Conservation (phyloP, 768 basidiomycete genomes). For the Psilocybe subaeruginosa region DNA sequence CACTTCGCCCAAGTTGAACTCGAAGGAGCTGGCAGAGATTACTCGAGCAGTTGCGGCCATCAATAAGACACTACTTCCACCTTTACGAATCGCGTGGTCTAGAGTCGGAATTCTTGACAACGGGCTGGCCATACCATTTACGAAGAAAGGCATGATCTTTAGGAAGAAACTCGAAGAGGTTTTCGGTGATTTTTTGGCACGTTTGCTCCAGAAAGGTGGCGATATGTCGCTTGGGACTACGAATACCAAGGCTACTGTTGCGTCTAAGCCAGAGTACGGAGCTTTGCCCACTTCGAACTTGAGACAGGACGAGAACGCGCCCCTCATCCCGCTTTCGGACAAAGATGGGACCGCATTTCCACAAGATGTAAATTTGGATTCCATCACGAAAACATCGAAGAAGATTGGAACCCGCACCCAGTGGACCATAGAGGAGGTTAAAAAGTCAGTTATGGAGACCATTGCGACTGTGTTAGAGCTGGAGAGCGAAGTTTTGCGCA, state of each 20-base stretch:
- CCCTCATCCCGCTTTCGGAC: too few relatives aligned
- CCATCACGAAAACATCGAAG: too few relatives aligned
- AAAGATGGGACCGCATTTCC: too few relatives aligned
- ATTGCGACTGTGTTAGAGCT: constrained; percentile 19
- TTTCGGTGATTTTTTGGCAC: constrained; percentile 20
- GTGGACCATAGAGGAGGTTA: constrained; percentile 11
- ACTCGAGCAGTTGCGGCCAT: constrained; percentile 23
- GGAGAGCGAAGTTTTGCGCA: constrained; percentile 9
- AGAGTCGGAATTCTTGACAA: constrained; percentile 25
- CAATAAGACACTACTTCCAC: constrained; percentile 28
- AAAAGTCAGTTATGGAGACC: constrained; percentile 7
- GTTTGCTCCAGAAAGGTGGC: constrained; percentile 1
- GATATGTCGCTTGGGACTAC: neutral
- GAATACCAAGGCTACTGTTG: neutral
- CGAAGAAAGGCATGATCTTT: constrained; percentile 28
- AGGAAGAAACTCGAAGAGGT: constrained; percentile 30
- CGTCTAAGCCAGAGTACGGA: neutral
- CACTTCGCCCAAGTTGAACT: neutral
- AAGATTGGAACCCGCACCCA: too few relatives aligned
- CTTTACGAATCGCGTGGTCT: constrained; percentile 29
- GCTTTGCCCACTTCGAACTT: neutral
- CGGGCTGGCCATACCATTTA: constrained; percentile 25
- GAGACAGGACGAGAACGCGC: neutral
- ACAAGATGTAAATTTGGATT: too few relatives aligned
- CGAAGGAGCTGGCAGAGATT: constrained; percentile 18